Conservation (phyloP, 2,329 filamentous ascomycete species). For the Paramyrothecium sp. region DNA sequence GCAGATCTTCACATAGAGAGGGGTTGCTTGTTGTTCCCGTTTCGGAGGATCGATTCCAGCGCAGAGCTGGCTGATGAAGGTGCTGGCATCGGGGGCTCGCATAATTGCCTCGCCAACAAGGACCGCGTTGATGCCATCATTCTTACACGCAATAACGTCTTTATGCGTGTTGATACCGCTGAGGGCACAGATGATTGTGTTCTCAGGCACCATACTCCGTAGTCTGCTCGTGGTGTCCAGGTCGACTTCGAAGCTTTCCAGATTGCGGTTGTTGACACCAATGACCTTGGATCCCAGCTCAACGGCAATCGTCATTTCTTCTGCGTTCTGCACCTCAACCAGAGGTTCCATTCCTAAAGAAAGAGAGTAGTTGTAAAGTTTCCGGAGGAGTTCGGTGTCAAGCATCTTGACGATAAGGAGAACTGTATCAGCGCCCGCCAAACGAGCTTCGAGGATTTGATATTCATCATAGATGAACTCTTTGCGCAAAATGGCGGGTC, state of each 20-base stretch:
- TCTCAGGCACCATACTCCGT: constrained; percentile 80
- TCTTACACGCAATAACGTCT: constrained; percentile 84
- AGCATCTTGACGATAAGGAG: constrained; percentile 99
- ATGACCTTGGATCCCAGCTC: constrained; percentile 86
- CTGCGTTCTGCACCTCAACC: constrained; percentile 91
- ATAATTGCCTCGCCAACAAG: constrained; percentile 95
- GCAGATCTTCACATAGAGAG: constrained; percentile 87
- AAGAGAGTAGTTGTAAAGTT: constrained; percentile 83
- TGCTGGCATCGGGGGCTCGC: constrained; percentile 78
- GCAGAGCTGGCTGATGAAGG: constrained; percentile 83
- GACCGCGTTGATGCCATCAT: constrained; percentile 87
- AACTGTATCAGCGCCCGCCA: constrained; percentile 92
- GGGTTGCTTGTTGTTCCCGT: constrained; percentile 33
- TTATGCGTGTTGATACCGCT: constrained; percentile 89
- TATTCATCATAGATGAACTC: constrained; percentile 99
- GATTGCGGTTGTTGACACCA: constrained; percentile 95
- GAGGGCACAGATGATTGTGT: constrained; percentile 86
- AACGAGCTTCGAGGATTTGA: constrained; percentile 89
- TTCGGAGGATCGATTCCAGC: constrained; percentile 46
- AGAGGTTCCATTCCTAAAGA: constrained; percentile 95
- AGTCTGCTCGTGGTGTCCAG: constrained; percentile 87
- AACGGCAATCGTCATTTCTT: constrained; percentile 88
- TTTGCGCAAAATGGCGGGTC: constrained; percentile 88
- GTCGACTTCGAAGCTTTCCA: constrained; percentile 96
- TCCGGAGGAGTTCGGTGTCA: constrained; percentile 67